Base-by-base conservation (phyloP, 805 yeast species). In the Barnettozyma populi region DNA sequence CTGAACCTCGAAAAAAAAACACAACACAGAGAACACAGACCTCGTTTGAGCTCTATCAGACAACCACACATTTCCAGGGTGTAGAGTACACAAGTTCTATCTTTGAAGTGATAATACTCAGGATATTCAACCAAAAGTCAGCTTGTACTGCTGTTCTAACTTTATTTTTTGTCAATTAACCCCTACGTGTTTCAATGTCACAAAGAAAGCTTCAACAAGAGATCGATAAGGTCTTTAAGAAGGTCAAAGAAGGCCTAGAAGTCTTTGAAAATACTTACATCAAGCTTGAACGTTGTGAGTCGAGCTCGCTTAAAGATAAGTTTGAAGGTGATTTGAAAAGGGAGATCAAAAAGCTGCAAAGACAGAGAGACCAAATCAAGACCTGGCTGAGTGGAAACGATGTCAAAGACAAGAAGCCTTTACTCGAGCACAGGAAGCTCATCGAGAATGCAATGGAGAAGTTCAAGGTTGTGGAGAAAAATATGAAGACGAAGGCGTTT, bases 341-440 rank as follows among this genome's bases (percentile, higher is more conserved):
- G 60, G 98, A 94, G 66, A 90, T 94, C 67, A 92, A 94, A 68
- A 92, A 90, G 66, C 74, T 92, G 49, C 99, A 92, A 64, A 80
- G 96, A 64, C 82, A 85, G 57, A 78, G 98, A 63, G 99, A 92
- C 66, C 98, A 90, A 70, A 87, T 92, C 59, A 92, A 92, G 69
- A 86, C 86, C 48, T 92, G 99, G 99, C 70, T 90, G 63, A 80
- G 92, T 38, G 90, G 92, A 56, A 86, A 84, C 57, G 95, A 90
- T 53, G 90, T 90, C 41, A 90, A 95, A 64, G 95, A 92, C 59
- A 94, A 89, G 63, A 86, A 85, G 59, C 77, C 82, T 14, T 71
- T 88, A 53, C 73, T 84, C 48, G 97, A 92, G 59, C 86, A 90
- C 60, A 73, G 94, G 52, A 72, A 75, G 57, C 62, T 79, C 44